Evolutionary conservation across 1,284 basidiomycete species (phyloP).

Genomic region (Wallemia ichthyophaga): DNA sequence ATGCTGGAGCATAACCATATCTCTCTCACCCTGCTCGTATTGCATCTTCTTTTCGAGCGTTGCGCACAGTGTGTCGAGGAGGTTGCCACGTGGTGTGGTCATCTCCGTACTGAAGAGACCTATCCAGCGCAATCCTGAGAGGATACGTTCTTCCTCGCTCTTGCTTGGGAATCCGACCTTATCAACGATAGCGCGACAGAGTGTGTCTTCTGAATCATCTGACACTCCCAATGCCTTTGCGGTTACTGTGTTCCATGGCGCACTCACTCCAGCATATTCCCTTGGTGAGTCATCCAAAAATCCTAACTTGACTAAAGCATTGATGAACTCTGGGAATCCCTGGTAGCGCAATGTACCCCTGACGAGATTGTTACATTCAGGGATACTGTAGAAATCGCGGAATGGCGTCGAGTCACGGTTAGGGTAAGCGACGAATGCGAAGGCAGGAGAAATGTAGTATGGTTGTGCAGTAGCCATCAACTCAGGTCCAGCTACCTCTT

Average conservation of each 20-base stretch:
- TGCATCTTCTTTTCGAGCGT: constrained; percentile 71
- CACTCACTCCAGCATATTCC: constrained; percentile 36
- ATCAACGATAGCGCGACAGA: constrained; percentile 38
- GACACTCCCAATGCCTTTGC: constrained; percentile 40
- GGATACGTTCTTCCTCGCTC: constrained; percentile 37
- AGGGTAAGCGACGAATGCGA: constrained; percentile 87
- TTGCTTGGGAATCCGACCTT: constrained; percentile 40
- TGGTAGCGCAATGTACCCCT: constrained; percentile 87
- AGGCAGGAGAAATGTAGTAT: constrained; percentile 84
- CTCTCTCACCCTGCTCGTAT: constrained; percentile 68
- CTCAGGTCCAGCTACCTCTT: constrained; percentile 31
- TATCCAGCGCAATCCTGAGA: constrained; percentile 72
- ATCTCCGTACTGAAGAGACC: constrained; percentile 55
- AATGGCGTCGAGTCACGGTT: constrained; percentile 86
- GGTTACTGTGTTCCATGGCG: constrained; percentile 29
- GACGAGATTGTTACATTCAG: constrained; percentile 72
- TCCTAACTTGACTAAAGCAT: constrained; percentile 57
- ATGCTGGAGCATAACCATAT: constrained; percentile 93
- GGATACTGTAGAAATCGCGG: constrained; percentile 53
- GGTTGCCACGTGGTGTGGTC: constrained; percentile 34
- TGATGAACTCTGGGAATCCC: constrained; percentile 93
- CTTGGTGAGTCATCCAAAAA: constrained; percentile 51
- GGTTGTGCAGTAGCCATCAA: constrained; percentile 70
- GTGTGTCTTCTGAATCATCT: constrained; percentile 16
- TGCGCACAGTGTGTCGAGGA: constrained; percentile 81